Evolutionary conservation across 352 stramenopile genomes (phyloP), one percentile per base, ranked within the genome.

Genomic region (Blastocystis hominis): DNA sequence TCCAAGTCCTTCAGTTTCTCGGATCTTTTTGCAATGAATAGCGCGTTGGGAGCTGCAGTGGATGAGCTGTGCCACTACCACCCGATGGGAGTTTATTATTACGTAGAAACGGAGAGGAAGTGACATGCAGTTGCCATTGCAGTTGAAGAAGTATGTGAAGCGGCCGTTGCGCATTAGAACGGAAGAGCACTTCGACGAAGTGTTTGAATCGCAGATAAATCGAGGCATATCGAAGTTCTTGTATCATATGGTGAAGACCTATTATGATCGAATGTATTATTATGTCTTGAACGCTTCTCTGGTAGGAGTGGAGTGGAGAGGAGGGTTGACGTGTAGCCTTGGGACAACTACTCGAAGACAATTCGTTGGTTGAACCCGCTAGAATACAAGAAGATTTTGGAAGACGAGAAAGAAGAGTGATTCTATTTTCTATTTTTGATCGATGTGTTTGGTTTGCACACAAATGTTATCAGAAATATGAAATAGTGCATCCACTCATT

Each of bases 181-280:
- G 17, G 72, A 84, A 30, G 47, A 64, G 38, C 72, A 84, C 13
- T 84, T 84, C 40, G 47, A 84, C n/a, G 59, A 54, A 38, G 20
- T 84, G 13, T 68, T 84, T 64, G 72, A 84, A 7, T 84, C 72
- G 30, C 72, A 84, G 50, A 47, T 66, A 13, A 20, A 47, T 34
- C 72, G 72, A 0, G 68, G 68, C 9, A 36, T 68, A 15, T 64
- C 50, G 3, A 84, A 84, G 34, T 84, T 84, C 36, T 15, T 68
- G 36, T 84, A 84, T 69, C 72, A 84, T 66, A 84, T 84, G 72
- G 72, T 84, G 34, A 84, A 84, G 56, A 66, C 17, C 10, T 84
- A 84, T 40, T 47, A 84, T 46, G 47, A 66, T 4, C 72, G 72
- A 17, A 68, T 84, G 24, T 47, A 66, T 30, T 66, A 68, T n/a